These are phyloP conservation scores for Malus hybrid DNA, from an alignment of 331 rosid species.

Conservation along the genomic window DNA sequence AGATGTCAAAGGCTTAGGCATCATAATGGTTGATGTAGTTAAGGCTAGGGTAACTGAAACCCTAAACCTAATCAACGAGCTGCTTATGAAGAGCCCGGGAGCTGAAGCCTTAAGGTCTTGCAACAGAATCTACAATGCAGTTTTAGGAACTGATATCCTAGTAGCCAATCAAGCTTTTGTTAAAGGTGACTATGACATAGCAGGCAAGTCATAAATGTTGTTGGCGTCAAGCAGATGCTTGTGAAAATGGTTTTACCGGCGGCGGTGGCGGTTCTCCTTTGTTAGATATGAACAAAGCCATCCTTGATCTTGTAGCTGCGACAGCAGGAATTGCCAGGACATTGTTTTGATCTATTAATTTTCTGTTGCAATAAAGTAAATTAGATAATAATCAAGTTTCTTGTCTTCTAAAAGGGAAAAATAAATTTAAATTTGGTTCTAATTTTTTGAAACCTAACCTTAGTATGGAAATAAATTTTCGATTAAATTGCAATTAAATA, in stretches of 20 bases:
- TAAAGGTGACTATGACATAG: slow-evolving; percentile 30
- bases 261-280: slow-evolving; percentile 25
- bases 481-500: no score
- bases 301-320: slow-evolving; percentile 21
- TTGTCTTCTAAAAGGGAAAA: no score
- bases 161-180: slow-evolving; percentile 36
- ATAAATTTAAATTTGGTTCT: no score
- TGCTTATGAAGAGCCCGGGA: slow-evolving; percentile 7
- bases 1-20: slow-evolving; percentile 33
- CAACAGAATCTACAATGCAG: neutral
- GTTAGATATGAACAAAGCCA: slow-evolving; percentile 16
- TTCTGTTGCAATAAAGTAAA: no score
- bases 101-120: slow-evolving; percentile 24
- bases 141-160: slow-evolving; percentile 19
- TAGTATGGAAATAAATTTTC: no score
- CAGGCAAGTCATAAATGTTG: slow-evolving; percentile 31
- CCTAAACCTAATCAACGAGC: neutral
- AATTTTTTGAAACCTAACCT: no score
- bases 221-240: slow-evolving; percentile 21
- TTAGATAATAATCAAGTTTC: no score
- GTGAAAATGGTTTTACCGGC: slow-evolving; percentile 29
- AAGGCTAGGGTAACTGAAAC: slow-evolving; percentile 19
- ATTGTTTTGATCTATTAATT: slow-evolving; percentile 10
- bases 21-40: slow-evolving; percentile 28
- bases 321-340: slow-evolving; percentile 29